Evolutionary conservation across 2,329 filamentous ascomycete species (phyloP).

Genomic region (Chalaropsis ovoidea): DNA sequence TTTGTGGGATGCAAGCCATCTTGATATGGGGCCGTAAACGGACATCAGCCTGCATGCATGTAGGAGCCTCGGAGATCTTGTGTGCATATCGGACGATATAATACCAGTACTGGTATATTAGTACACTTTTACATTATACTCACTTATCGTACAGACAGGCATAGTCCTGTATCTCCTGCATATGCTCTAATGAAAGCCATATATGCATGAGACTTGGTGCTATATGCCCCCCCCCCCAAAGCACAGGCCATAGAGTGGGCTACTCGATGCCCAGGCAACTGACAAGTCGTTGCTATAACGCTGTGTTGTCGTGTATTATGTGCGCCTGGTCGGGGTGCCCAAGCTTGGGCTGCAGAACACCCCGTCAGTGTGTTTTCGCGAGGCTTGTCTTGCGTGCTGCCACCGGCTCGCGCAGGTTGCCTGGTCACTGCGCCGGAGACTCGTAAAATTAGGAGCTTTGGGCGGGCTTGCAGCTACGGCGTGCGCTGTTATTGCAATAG

Average conservation of each 20-base stretch:
- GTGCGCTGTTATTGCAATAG: too few species aligned
- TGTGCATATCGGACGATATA: not conserved
- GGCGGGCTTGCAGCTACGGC: not conserved
- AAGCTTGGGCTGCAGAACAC: slow-evolving; percentile 9
- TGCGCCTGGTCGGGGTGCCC: not conserved
- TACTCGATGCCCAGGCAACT: not conserved
- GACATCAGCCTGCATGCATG: not conserved
- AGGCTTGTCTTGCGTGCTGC: too few species aligned
- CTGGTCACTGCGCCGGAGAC: not conserved
- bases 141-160: not conserved
- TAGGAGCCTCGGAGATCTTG: not conserved
- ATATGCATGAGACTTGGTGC: not conserved
- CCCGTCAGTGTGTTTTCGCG: not conserved
- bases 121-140: too few species aligned
- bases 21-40: not conserved
- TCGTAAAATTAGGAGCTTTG: slow-evolving; percentile 10
- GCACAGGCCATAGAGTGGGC: slow-evolving; percentile 6
- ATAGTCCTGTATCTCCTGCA: not conserved
- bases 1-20: slow-evolving; percentile 5
- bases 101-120: too few species aligned
- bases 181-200: not conserved
- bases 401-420: not conserved
- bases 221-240: not conserved
- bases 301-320: not conserved
- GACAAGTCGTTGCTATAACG: not conserved